phyloP scores from a whole-genome alignment of 176 grass and related monocot genomes.

The Oryza australiensis region DNA sequence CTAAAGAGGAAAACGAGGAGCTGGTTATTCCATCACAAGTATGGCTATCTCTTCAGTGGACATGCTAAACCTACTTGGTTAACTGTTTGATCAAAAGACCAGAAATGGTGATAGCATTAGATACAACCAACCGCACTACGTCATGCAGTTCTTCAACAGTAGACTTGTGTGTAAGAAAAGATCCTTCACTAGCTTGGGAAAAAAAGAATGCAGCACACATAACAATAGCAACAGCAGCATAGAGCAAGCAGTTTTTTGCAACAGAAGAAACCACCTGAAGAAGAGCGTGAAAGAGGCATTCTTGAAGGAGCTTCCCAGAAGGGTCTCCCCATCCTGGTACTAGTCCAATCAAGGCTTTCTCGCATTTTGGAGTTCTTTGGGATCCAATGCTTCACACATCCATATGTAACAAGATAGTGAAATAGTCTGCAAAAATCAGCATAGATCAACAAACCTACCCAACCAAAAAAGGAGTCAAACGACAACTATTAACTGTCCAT shows the following conservation, averaged over 20 bases:
- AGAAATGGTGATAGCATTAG: background rate
- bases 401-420: conserved; percentile 34
- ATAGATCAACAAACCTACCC: background rate
- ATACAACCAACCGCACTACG: background rate
- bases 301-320: conserved; percentile 98
- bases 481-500: background rate
- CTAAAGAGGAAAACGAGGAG: background rate
- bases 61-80: background rate
- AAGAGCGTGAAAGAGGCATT: conserved; percentile 56
- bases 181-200: background rate
- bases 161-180: background rate
- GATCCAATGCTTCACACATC: conserved; percentile 98
- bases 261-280: conserved; percentile 51
- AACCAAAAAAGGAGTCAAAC: background rate
- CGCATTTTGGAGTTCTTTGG: conserved; percentile 97
- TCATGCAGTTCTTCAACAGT: background rate
- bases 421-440: conserved; percentile 49
- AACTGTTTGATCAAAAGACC: background rate
- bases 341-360: conserved; percentile 86
- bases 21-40: background rate
- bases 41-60: background rate
- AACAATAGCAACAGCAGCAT: conserved; percentile 2
- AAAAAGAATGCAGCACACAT: background rate
- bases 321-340: conserved; percentile 96
- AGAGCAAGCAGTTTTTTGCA: background rate